Evolutionary conservation across 1,139 yeast genomes (phyloP).

Genomic region (Suhomyces taliae): DNA sequence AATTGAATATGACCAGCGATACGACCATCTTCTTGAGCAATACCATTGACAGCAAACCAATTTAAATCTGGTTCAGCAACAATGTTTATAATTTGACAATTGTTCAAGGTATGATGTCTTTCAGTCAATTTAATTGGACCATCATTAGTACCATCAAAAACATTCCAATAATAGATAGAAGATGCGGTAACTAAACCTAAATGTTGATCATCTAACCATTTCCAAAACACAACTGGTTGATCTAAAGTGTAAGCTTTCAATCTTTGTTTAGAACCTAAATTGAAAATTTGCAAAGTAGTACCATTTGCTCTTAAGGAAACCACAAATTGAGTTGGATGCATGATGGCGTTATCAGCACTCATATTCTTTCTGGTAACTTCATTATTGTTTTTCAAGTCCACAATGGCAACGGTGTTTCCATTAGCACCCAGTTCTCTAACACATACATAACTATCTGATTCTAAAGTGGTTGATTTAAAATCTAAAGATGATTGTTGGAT

Average conservation of each 20-base stretch:
- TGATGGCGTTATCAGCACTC: conserved; percentile 97
- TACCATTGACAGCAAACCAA: conserved; percentile 96
- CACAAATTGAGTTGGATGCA: conserved; percentile 88
- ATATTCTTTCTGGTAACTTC: conserved; percentile 83
- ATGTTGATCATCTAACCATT: conserved; percentile 75
- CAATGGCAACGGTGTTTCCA: conserved; percentile 89
- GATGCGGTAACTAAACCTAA: conserved; percentile 85
- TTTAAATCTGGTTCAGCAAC: conserved; percentile 77
- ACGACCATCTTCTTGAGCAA: conserved; percentile 91
- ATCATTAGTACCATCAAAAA: conserved; percentile 75
- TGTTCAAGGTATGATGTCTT: conserved; percentile 77
- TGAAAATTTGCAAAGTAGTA: conserved; percentile 91
- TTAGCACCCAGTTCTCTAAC: conserved; percentile 75
- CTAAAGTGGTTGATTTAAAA: conserved; percentile 91
- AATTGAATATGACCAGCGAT: conserved; percentile 97
- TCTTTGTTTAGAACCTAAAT: conserved; percentile 83
- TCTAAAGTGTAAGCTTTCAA: conserved; percentile 83
- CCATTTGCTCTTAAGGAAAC: conserved; percentile 96
- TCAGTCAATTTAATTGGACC: conserved; percentile 81
- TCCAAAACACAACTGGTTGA: conserved; percentile 94
- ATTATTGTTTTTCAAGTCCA: conserved; percentile 75
- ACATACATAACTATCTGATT: conserved; percentile 88
- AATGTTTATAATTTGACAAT: conserved; percentile 88
- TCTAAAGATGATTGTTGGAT: conserved; percentile 82
- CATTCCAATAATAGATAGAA: conserved; percentile 76